Conservation (phyloP, 805 yeast species). For the Metschnikowia cubensis region DNA sequence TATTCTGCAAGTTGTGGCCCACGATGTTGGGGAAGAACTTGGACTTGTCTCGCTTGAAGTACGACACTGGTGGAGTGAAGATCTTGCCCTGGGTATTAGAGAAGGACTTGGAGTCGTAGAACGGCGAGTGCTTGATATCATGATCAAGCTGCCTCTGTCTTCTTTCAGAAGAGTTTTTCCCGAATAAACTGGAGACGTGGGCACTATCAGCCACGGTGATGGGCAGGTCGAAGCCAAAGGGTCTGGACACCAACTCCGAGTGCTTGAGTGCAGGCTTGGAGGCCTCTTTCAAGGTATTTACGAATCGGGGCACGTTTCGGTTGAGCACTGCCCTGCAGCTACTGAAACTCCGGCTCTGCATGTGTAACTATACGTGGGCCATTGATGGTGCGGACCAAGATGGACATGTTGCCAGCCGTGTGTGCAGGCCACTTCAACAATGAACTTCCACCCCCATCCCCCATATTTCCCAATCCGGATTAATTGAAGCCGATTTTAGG, state of each 20-base stretch:
- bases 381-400: not conserved
- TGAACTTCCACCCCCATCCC: not conserved
- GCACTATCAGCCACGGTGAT: conserved; percentile 13
- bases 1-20: conserved; percentile 48
- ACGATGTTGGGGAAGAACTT: conserved; percentile 77
- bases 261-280: conserved; percentile 37
- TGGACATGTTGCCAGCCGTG: not conserved
- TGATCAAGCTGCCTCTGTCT: conserved; percentile 39
- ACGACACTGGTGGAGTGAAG: conserved; percentile 77
- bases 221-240: conserved; percentile 34
- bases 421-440: not conserved
- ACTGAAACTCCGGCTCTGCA: conserved; percentile 10
- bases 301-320: conserved; percentile 30
- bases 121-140: conserved; percentile 41
- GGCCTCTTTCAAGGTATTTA: conserved; percentile 34
- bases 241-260: conserved; percentile 29
- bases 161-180: conserved; percentile 33
- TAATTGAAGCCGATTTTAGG: too few relatives aligned
- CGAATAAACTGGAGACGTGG: conserved; percentile 23
- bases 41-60: conserved; percentile 68
- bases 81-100: conserved; percentile 76
- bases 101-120: conserved; percentile 41
- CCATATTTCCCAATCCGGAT: too few relatives aligned
- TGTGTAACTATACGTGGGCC: not conserved
- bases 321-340: conserved; percentile 4